Conservation (phyloP, 331 rosid genomes). For the Ulmus americana region DNA sequence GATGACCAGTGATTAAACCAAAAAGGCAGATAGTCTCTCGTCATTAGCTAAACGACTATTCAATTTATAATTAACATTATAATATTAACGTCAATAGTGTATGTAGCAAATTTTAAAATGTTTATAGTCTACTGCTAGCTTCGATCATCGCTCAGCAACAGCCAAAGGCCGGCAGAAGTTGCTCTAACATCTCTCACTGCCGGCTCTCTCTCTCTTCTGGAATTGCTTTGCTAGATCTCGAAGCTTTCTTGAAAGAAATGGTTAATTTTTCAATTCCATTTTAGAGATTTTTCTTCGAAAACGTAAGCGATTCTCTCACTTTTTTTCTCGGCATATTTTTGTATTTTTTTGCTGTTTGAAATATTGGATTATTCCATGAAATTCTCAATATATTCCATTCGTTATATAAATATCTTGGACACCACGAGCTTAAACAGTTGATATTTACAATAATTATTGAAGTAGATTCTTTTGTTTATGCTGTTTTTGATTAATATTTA, state of each 20-base stretch:
- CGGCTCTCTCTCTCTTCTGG: slow-evolving; percentile 25
- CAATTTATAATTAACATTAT: slow-evolving; percentile 22
- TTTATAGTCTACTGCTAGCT: slow-evolving; percentile 42
- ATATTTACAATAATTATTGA: too few species aligned
- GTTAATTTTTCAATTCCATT: slow-evolving; percentile 24
- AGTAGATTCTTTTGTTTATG: neutral
- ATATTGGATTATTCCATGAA: too few species aligned
- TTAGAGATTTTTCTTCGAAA: slow-evolving; percentile 16
- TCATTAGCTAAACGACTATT: slow-evolving; percentile 30
- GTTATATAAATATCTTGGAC: too few species aligned
- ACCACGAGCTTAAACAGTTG: too few species aligned
- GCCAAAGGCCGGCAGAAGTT: slow-evolving; percentile 46
- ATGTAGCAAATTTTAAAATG: slow-evolving; percentile 15
- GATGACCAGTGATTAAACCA: slow-evolving; percentile 28
- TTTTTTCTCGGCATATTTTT: neutral
- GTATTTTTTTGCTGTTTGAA: neutral
- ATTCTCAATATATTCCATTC: too few species aligned
- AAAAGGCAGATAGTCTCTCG: slow-evolving; percentile 24
- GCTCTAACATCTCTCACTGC: slow-evolving; percentile 29
- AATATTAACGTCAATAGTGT: slow-evolving; percentile 15
- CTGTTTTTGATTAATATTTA: neutral
- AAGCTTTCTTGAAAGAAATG: slow-evolving; percentile 18
- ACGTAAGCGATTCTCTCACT: slow-evolving; percentile 11
- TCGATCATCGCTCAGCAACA: slow-evolving; percentile 30
- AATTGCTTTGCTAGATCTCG: slow-evolving; percentile 4